phyloP scores from a whole-genome alignment of 2,329 filamentous ascomycete species.

The Cladosporium sp. region DNA sequence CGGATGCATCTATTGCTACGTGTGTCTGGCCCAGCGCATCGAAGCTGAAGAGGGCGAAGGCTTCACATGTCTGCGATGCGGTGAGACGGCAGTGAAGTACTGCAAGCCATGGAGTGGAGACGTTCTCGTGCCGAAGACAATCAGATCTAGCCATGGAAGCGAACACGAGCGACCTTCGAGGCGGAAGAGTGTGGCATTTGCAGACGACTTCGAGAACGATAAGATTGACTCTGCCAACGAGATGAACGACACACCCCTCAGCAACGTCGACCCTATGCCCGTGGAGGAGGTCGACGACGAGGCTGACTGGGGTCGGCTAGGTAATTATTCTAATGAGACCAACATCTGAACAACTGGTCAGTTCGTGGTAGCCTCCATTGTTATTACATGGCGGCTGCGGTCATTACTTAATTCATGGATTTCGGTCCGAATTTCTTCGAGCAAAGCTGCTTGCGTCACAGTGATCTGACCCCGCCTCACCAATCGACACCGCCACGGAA shows the following conservation, averaged over 20 bases:
- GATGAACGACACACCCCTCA: slow-evolving; percentile 16
- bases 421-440: slow-evolving; percentile 13
- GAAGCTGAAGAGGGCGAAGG: slow-evolving; percentile 93
- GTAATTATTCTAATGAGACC: background rate
- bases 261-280: slow-evolving; percentile 17
- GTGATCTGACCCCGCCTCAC: slow-evolving; percentile 10
- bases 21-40: slow-evolving; percentile 85
- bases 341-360: background rate
- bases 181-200: slow-evolving; percentile 35
- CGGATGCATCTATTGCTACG: slow-evolving; percentile 92
- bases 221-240: slow-evolving; percentile 17
- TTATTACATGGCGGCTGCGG: background rate
- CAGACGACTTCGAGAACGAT: slow-evolving; percentile 34
- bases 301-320: slow-evolving; percentile 11
- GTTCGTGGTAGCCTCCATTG: background rate
- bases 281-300: slow-evolving; percentile 18
- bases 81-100: slow-evolving; percentile 72
- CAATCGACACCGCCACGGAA: background rate
- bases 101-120: slow-evolving; percentile 92
- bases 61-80: slow-evolving; percentile 88
- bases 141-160: slow-evolving; percentile 52
- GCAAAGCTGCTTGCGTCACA: slow-evolving; percentile 3
- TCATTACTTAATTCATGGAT: background rate
- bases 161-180: slow-evolving; percentile 23
- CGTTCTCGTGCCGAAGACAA: slow-evolving; percentile 48